phyloP scores from a whole-genome alignment of 1,284 basidiomycete genomes.

The Phellopilus nigrolimitatus region DNA sequence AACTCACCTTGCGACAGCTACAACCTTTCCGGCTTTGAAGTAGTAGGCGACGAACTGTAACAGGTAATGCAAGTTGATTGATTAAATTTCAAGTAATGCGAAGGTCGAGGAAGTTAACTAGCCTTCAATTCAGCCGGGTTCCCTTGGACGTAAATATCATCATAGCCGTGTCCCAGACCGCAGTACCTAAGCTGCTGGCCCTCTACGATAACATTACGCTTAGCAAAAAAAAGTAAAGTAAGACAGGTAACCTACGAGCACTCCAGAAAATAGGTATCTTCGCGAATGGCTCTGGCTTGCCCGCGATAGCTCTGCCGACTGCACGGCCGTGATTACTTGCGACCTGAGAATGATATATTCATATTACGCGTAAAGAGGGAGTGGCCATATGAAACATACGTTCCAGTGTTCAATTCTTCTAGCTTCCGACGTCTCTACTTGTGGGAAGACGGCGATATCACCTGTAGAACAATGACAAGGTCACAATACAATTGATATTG shows the following conservation, averaged over 20 bases:
- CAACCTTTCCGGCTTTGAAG: slow-evolving; percentile 68
- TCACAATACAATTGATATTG: slow-evolving; percentile 37
- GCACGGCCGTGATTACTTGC: slow-evolving; percentile 84
- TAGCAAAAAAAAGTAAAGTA: slow-evolving; percentile 2
- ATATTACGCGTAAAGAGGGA: neutral
- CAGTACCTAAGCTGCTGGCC: slow-evolving; percentile 81
- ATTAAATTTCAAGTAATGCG: slow-evolving; percentile 46
- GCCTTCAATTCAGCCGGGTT: slow-evolving; percentile 78
- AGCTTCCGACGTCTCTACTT: slow-evolving; percentile 46
- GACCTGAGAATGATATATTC: slow-evolving; percentile 43
- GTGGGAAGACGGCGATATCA: slow-evolving; percentile 85
- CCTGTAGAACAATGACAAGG: slow-evolving; percentile 45
- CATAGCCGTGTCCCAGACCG: slow-evolving; percentile 63
- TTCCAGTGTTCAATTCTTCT: slow-evolving; percentile 90
- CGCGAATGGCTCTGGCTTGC: slow-evolving; percentile 57
- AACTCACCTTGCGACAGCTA: slow-evolving; percentile 72
- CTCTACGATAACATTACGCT: slow-evolving; percentile 41
- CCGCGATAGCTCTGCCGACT: slow-evolving; percentile 74
- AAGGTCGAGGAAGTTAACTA: slow-evolving; percentile 30
- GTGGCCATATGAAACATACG: slow-evolving; percentile 37
- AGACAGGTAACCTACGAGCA: slow-evolving; percentile 48
- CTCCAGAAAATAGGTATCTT: slow-evolving; percentile 92
- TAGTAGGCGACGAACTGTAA: slow-evolving; percentile 83
- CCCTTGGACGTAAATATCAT: slow-evolving; percentile 77
- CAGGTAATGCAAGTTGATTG: slow-evolving; percentile 25